Conservation (phyloP, 345 rosid genomes). For the Lagerstroemia speciosa region DNA sequence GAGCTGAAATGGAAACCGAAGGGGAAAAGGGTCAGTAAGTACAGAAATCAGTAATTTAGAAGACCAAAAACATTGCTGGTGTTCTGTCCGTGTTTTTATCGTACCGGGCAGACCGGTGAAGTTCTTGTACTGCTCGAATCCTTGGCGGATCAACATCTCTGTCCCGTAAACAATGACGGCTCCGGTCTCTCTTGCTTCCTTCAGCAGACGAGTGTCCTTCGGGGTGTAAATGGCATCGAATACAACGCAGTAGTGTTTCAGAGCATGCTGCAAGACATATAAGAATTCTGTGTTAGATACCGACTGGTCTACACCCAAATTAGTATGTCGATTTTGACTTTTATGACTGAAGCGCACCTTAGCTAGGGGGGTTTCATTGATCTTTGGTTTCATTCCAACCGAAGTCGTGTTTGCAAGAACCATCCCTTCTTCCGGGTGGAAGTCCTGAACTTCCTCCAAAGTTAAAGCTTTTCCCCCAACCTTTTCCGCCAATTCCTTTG, state of each 20-base stretch:
- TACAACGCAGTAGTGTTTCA: conserved; percentile 29
- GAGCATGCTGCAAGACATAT: conserved; percentile 20
- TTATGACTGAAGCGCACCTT: conserved; percentile 14
- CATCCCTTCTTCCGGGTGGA: conserved; percentile 41
- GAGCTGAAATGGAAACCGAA: conserved; percentile 21
- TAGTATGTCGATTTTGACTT: neutral
- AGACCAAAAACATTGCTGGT: neutral
- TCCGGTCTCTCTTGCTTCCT: conserved; percentile 29
- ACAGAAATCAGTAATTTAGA: neutral
- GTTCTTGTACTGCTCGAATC: conserved; percentile 42
- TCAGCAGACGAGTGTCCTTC: conserved; percentile 30
- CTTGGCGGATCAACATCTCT: conserved; percentile 41
- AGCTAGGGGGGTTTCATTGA: conserved; percentile 27
- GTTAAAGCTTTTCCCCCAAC: conserved; percentile 35
- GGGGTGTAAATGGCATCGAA: conserved; percentile 42
- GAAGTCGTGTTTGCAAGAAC: conserved; percentile 44
- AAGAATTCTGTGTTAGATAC: too few relatives aligned
- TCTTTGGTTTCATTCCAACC: conserved; percentile 33
- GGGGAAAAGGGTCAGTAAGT: neutral
- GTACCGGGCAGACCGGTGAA: conserved; percentile 48
- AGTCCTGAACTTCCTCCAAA: conserved; percentile 30
- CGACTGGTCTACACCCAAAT: too few relatives aligned
- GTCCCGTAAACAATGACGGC: conserved; percentile 34
- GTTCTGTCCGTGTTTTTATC: neutral
- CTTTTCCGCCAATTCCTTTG: conserved; percentile 33